Evolutionary conservation across 805 yeast species (phyloP).

Genomic region (Candida sphagnicola): DNA sequence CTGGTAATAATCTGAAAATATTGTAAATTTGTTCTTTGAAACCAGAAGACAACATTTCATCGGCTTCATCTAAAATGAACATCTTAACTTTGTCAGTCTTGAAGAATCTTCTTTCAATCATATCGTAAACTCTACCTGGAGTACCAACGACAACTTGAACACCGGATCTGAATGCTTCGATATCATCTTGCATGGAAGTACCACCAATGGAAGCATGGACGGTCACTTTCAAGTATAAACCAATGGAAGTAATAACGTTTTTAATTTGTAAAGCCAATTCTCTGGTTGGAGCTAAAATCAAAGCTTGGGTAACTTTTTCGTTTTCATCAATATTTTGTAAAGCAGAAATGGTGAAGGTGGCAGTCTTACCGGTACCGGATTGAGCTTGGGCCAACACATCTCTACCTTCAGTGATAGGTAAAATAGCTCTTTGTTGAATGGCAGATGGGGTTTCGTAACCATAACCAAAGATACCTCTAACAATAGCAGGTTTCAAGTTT

Average conservation of each 20-base stretch:
- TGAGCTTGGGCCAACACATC: slow-evolving; percentile 82
- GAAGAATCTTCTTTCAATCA: slow-evolving; percentile 87
- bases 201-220: slow-evolving; percentile 99
- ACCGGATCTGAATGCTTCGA: slow-evolving; percentile 76
- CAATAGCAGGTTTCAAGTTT: slow-evolving; percentile 66
- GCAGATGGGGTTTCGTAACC: slow-evolving; percentile 83
- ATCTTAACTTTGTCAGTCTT: slow-evolving; percentile 81
- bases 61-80: slow-evolving; percentile 97
- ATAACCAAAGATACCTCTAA: slow-evolving; percentile 76
- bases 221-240: slow-evolving; percentile 82
- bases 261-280: slow-evolving; percentile 96
- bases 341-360: slow-evolving; percentile 75
- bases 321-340: slow-evolving; percentile 71
- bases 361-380: slow-evolving; percentile 91
- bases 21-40: slow-evolving; percentile 95
- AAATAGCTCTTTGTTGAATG: slow-evolving; percentile 76
- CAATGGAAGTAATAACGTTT: slow-evolving; percentile 85
- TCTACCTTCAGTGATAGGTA: slow-evolving; percentile 70
- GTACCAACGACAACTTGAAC: slow-evolving; percentile 96
- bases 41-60: slow-evolving; percentile 90
- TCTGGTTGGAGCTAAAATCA: slow-evolving; percentile 95
- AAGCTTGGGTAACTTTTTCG: slow-evolving; percentile 79
- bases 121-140: slow-evolving; percentile 96
- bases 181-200: slow-evolving; percentile 83
- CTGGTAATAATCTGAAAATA: slow-evolving; percentile 84